Evolutionary conservation across 2,329 filamentous ascomycete genomes (phyloP).

Genomic region (Pezicula neosporulosa): DNA sequence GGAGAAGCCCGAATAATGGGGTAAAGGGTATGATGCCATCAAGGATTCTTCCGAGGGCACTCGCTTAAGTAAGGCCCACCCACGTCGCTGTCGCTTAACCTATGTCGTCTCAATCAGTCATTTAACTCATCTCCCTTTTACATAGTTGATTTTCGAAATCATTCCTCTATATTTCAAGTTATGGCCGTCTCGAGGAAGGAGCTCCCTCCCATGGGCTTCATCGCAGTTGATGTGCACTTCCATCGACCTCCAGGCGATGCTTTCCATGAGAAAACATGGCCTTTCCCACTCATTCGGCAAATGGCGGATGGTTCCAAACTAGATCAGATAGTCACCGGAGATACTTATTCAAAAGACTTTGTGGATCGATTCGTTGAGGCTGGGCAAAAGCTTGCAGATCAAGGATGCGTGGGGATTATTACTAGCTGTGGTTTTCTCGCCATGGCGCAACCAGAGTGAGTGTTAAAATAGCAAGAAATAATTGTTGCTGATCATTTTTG

Average conservation of each 20-base stretch:
- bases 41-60: neutral
- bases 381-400: constrained; percentile 27
- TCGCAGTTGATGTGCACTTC: constrained; percentile 31
- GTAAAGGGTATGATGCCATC: neutral
- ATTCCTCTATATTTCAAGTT: too few species aligned
- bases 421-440: constrained; percentile 38
- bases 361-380: constrained; percentile 32
- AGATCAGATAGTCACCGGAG: constrained; percentile 26
- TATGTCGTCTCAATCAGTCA: too few species aligned
- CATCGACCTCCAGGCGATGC: constrained; percentile 33
- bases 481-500: neutral
- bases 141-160: too few species aligned
- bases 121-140: too few species aligned
- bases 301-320: constrained; percentile 27
- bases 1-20: neutral
- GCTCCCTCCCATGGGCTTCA: constrained; percentile 30
- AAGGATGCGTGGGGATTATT: constrained; percentile 33
- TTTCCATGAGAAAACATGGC: constrained; percentile 33
- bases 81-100: too few species aligned
- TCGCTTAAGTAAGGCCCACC: too few species aligned
- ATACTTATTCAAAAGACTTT: constrained; percentile 29
- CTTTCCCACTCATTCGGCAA: constrained; percentile 34
- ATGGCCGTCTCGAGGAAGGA: too few species aligned
- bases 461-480: neutral
- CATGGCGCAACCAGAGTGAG: constrained; percentile 30